A percentile compares a stretch with the other conserved stretches of the same genome.
phyloP scores from a whole-genome alignment of 2,329 filamentous ascomycete genomes.

The Aureobasidium sp. region DNA sequence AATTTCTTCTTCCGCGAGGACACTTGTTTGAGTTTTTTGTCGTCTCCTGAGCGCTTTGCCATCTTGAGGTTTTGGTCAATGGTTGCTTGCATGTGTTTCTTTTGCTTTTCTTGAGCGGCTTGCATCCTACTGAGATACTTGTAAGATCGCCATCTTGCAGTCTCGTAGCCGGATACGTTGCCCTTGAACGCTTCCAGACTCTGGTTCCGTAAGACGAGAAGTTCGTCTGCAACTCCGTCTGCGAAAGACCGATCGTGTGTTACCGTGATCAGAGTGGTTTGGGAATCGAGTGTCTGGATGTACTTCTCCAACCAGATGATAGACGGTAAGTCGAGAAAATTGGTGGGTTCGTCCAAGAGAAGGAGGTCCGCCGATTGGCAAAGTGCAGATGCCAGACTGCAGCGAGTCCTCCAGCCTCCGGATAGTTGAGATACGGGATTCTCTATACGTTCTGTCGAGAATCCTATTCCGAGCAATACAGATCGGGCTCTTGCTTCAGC shows the following conservation, averaged over 20 bases:
- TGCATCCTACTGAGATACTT: constrained; percentile 63
- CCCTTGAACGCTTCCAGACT: constrained; percentile 66
- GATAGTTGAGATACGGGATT: constrained; percentile 58
- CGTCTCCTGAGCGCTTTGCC: constrained; percentile 68
- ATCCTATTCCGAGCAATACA: constrained; percentile 63
- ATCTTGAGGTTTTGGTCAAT: constrained; percentile 66
- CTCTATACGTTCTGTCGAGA: constrained; percentile 52
- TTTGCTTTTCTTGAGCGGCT: constrained; percentile 72
- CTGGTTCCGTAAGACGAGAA: constrained; percentile 67
- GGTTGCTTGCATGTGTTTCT: constrained; percentile 69
- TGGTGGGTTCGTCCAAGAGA: constrained; percentile 79
- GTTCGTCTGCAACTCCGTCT: constrained; percentile 64
- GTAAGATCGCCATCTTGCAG: constrained; percentile 48
- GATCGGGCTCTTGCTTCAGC: constrained; percentile 54
- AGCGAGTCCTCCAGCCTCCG: constrained; percentile 48
- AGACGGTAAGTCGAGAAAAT: constrained; percentile 73
- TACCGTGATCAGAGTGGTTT: constrained; percentile 62
- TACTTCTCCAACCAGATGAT: constrained; percentile 79
- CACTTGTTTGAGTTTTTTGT: constrained; percentile 75
- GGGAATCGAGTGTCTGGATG: constrained; percentile 45
- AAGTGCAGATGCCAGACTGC: constrained; percentile 44
- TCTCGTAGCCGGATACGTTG: constrained; percentile 63
- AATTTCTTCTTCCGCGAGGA: constrained; percentile 78
- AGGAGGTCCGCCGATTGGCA: constrained; percentile 68
- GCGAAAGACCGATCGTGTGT: constrained; percentile 80